phyloP scores from a whole-genome alignment of 768 basidiomycete genomes.

The Lactarius pseudohatsudake region DNA sequence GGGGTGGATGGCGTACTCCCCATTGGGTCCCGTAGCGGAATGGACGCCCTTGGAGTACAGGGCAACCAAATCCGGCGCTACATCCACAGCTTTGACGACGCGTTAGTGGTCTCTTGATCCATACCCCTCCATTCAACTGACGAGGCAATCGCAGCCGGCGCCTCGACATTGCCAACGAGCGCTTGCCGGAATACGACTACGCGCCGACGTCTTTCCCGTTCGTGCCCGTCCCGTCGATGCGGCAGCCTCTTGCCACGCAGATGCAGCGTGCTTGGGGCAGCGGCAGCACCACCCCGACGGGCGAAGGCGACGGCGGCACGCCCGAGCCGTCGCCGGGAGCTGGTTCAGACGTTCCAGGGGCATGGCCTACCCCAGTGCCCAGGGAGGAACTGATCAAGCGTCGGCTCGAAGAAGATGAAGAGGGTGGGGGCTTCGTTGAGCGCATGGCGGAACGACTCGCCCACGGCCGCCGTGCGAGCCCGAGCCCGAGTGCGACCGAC shows the following conservation, averaged over 20 bases:
- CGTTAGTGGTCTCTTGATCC: slow-evolving; percentile 46
- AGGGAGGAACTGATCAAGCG: slow-evolving; percentile 69
- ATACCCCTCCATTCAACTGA: slow-evolving; percentile 9
- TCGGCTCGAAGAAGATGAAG: slow-evolving; percentile 55
- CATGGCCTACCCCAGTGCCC: slow-evolving; percentile 34
- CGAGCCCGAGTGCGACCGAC: slow-evolving; percentile 32
- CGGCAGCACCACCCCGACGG: slow-evolving; percentile 27
- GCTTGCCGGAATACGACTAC: slow-evolving; percentile 58
- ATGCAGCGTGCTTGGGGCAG: slow-evolving; percentile 21
- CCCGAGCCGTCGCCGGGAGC: slow-evolving; percentile 24
- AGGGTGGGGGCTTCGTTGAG: slow-evolving; percentile 55
- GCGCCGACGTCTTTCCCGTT: slow-evolving; percentile 38
- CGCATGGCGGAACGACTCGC: slow-evolving; percentile 64
- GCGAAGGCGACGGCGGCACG: slow-evolving; percentile 6
- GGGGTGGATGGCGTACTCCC: slow-evolving; percentile 34
- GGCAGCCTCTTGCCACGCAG: slow-evolving; percentile 34
- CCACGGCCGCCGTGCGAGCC: slow-evolving; percentile 44
- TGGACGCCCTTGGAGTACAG: slow-evolving; percentile 63
- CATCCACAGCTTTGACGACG: slow-evolving; percentile 74
- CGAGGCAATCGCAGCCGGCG: slow-evolving; percentile 52
- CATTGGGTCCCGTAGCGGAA: slow-evolving; percentile 36
- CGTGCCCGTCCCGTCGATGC: slow-evolving; percentile 66
- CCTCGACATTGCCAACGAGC: slow-evolving; percentile 72
- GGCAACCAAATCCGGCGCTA: slow-evolving; percentile 56
- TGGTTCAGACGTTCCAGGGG: slow-evolving; percentile 39